These are phyloP conservation scores for Sindora glabra DNA, from an alignment of 306 rosid genomes.

Conservation along the genomic window DNA sequence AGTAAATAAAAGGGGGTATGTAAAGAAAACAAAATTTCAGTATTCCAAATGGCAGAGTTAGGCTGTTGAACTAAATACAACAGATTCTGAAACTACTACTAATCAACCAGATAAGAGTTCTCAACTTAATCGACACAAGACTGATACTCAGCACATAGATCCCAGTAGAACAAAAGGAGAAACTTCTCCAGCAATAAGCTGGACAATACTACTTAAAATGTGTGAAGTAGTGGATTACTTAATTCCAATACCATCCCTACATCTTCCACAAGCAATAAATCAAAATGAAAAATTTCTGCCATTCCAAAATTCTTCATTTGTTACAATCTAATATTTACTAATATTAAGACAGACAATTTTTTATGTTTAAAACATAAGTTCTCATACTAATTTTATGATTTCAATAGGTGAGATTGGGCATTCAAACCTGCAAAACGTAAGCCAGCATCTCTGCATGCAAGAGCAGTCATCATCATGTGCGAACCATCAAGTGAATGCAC, in stretches of 20 bases:
- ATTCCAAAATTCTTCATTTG: too few relatives aligned
- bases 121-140: too few relatives aligned
- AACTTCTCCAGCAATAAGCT: not conserved
- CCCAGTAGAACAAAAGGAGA: not conserved
- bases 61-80: too few relatives aligned
- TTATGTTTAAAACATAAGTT: not conserved
- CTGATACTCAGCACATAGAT: too few relatives aligned
- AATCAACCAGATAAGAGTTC: too few relatives aligned
- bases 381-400: not conserved
- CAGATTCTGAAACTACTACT: too few relatives aligned
- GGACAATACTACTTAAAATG: too few relatives aligned
- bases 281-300: not conserved
- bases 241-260: not conserved
- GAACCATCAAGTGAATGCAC: slow-evolving; percentile 85
- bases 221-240: too few relatives aligned
- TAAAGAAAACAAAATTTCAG: not conserved
- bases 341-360: not conserved
- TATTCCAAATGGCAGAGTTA: too few relatives aligned
- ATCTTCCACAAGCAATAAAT: not conserved
- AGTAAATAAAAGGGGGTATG: too few relatives aligned
- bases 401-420: not conserved
- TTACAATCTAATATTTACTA: not conserved
- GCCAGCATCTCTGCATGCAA: slow-evolving; percentile 76
- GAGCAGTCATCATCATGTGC: slow-evolving; percentile 92
- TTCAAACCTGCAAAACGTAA: slow-evolving; percentile 81